Conservation (phyloP, 495 filamentous ascomycete species). For the Penicillium verhagenii region DNA sequence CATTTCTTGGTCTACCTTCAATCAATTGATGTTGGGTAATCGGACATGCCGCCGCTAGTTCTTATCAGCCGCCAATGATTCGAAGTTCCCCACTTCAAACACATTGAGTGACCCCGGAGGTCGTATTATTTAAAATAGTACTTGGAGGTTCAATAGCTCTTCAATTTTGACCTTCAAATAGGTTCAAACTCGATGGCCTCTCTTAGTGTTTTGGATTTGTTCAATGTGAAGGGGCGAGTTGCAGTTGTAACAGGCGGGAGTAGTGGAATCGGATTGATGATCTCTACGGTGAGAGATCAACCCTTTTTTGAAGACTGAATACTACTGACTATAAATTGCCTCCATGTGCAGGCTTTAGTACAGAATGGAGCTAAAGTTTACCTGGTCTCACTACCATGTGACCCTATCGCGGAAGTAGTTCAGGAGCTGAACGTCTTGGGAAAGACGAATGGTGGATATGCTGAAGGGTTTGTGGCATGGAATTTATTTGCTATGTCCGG, state of each 20-base stretch:
- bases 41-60: not conserved
- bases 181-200: not conserved
- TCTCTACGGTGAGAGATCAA: conserved; percentile 25
- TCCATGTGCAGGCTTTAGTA: conserved; percentile 35
- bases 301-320: not conserved
- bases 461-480: conserved; percentile 28
- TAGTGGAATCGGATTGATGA: conserved; percentile 47
- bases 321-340: not conserved
- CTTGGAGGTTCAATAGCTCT: not conserved
- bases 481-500: too few relatives aligned
- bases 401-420: conserved; percentile 33
- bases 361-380: conserved; percentile 45
- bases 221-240: conserved; percentile 35
- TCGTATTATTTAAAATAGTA: too few relatives aligned
- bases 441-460: conserved; percentile 27
- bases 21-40: too few relatives aligned
- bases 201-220: conserved; percentile 11
- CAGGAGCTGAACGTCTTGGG: conserved; percentile 33
- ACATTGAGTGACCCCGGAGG: too few relatives aligned
- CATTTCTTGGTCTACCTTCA: too few relatives aligned
- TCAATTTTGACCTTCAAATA: not conserved
- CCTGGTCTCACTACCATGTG: conserved; percentile 32
- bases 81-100: not conserved
- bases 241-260: conserved; percentile 46
- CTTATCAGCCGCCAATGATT: too few relatives aligned